Conservation (phyloP, 2,329 filamentous ascomycete genomes). For the Sarocladiaceae sp. region DNA sequence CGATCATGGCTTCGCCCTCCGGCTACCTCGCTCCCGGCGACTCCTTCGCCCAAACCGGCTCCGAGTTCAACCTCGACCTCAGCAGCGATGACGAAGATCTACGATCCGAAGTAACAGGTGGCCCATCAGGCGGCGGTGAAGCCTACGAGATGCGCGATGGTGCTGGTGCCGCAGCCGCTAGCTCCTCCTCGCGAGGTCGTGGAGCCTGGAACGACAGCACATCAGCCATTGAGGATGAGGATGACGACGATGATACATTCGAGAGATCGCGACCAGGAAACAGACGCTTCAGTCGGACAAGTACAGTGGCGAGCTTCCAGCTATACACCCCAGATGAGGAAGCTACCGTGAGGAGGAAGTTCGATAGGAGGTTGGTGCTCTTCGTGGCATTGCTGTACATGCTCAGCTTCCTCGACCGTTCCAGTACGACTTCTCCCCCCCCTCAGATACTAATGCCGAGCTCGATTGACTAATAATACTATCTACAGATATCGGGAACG, state of each 20-base stretch:
- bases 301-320: constrained; percentile 32
- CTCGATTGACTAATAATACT: neutral
- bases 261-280: constrained; percentile 8
- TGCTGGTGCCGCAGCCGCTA: constrained; percentile 10
- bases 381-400: constrained; percentile 82
- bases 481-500: constrained; percentile 56
- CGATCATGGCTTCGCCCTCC: neutral
- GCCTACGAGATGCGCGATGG: constrained; percentile 26
- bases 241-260: constrained; percentile 13
- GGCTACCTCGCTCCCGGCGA: constrained; percentile 15
- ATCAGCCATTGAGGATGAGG: constrained; percentile 16
- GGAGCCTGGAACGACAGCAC: constrained; percentile 11
- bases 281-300: constrained; percentile 13
- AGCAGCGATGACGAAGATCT: constrained; percentile 25
- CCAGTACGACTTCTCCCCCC: constrained; percentile 53
- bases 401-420: constrained; percentile 80
- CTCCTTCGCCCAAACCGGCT: constrained; percentile 36
- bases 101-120: constrained; percentile 24
- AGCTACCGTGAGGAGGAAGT: constrained; percentile 62
- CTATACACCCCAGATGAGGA: constrained; percentile 66
- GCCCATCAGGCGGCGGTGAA: constrained; percentile 19
- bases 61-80: constrained; percentile 31
- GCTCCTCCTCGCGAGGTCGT: constrained; percentile 11
- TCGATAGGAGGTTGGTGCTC: constrained; percentile 72
- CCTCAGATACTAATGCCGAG: neutral